phyloP scores from a whole-genome alignment of 73 alveolate species.

The Durusdinium trenchii region DNA sequence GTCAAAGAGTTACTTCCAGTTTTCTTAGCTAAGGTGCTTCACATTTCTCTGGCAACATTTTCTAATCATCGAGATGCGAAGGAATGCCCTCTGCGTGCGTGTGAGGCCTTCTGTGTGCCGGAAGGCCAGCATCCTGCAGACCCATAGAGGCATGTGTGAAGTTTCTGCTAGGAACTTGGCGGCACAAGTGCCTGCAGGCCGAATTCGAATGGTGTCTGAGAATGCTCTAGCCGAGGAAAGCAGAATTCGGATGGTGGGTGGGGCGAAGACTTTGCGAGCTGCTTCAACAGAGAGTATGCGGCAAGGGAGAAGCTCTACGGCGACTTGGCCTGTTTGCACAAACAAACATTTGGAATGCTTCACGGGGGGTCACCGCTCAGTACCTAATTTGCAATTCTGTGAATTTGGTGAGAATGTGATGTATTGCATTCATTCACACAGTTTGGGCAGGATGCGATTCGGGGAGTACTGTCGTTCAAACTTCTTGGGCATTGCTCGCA shows the following conservation, averaged over 20 bases:
- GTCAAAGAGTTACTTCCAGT: too few species aligned
- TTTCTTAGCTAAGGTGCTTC: not conserved
- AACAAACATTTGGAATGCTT: not conserved
- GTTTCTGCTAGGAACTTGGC: slow-evolving; percentile 43
- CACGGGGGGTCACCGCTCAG: too few species aligned
- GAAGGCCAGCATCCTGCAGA: slow-evolving; percentile 19
- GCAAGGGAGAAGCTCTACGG: slow-evolving; percentile 90
- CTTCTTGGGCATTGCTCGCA: slow-evolving; percentile 91
- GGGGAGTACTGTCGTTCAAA: slow-evolving; percentile 91
- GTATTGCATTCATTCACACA: too few species aligned
- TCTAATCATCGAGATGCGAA: too few species aligned
- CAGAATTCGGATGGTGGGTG: slow-evolving; percentile 88
- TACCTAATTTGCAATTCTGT: too few species aligned
- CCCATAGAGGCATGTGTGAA: slow-evolving; percentile 57
- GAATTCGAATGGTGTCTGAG: too few species aligned
- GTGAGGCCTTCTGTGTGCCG: slow-evolving; percentile 59
- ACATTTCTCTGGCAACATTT: not conserved
- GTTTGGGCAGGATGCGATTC: slow-evolving; percentile 91
- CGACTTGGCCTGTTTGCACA: not conserved
- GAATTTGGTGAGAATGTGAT: too few species aligned
- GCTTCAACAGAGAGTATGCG: slow-evolving; percentile 84
- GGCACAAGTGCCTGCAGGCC: not conserved
- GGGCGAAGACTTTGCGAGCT: slow-evolving; percentile 92
- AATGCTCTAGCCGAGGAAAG: slow-evolving; percentile 24
- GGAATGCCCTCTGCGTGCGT: too few species aligned